Evolutionary conservation across 108 stramenopile species (phyloP).

Genomic region (Chaetoceros muelleri): DNA sequence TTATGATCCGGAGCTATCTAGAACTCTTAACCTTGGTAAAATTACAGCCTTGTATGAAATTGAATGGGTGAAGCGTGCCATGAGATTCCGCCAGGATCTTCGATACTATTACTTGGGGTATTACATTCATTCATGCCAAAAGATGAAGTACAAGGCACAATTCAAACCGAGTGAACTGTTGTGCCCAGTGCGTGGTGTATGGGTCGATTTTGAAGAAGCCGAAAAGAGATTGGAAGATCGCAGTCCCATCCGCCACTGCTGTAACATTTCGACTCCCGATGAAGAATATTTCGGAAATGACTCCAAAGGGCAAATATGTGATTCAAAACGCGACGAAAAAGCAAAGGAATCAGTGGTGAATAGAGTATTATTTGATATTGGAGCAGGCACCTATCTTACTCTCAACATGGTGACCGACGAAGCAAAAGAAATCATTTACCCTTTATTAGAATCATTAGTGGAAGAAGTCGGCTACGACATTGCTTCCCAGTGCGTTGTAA

Average conservation of each 20-base stretch:
- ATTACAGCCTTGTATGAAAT: constrained; percentile 90
- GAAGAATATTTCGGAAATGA: not conserved
- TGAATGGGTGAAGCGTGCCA: constrained; percentile 59
- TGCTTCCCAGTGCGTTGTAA: constrained; percentile 31
- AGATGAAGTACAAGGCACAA: constrained; percentile 97
- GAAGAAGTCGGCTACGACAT: constrained; percentile 43
- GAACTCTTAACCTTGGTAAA: constrained; percentile 75
- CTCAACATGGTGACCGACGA: constrained; percentile 51
- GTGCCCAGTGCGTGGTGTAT: constrained; percentile 62
- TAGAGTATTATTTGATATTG: constrained; percentile 40
- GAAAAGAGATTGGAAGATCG: constrained; percentile 31
- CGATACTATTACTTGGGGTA: constrained; percentile 93
- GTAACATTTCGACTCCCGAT: constrained; percentile 16
- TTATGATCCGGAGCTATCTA: constrained; percentile 79
- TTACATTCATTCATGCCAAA: constrained; percentile 88
- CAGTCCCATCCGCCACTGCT: constrained; percentile 42
- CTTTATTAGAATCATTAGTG: constrained; percentile 47
- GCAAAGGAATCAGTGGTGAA: constrained; percentile 1
- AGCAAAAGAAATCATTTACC: constrained; percentile 54
- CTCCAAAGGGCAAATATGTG: constrained; percentile 1
- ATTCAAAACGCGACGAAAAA: not conserved
- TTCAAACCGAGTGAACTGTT: constrained; percentile 87
- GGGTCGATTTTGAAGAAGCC: constrained; percentile 75
- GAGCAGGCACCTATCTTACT: constrained; percentile 30
- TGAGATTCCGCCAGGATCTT: constrained; percentile 22